Percentiles rank a stretch among this genome's conserved stretches.
Conservation (phyloP, 768 basidiomycete species). For the Jaapia argillacea region DNA sequence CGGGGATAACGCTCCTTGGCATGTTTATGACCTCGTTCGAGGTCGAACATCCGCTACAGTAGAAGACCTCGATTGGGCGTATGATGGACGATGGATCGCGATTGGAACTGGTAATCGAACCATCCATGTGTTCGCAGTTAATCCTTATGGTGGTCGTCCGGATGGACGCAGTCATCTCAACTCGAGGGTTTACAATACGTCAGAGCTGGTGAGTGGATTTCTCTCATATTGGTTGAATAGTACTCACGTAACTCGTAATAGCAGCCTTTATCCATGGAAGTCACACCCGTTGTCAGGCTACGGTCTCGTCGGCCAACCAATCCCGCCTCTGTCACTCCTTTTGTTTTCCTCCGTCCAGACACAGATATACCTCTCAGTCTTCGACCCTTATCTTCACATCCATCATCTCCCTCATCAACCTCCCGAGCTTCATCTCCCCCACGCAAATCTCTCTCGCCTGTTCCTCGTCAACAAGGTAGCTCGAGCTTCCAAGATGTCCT, state of each 20-base stretch:
- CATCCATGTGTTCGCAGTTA: conserved; percentile 64
- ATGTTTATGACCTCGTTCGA: conserved; percentile 60
- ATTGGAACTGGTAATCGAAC: conserved; percentile 56
- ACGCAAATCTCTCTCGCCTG: conserved; percentile 18
- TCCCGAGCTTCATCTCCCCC: conserved; percentile 18
- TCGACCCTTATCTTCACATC: conserved; percentile 17
- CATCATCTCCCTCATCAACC: conserved; percentile 19
- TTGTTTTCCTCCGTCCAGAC: conserved; percentile 44
- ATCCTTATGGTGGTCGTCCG: conserved; percentile 65
- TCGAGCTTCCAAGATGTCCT: conserved; percentile 56
- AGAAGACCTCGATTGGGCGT: conserved; percentile 40
- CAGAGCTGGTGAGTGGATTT: conserved; percentile 31
- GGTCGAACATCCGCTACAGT: conserved; percentile 63
- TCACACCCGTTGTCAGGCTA: conserved; percentile 49
- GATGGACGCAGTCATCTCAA: conserved; percentile 54
- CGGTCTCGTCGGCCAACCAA: conserved; percentile 15
- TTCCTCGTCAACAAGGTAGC: conserved; percentile 18
- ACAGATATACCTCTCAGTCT: conserved; percentile 33
- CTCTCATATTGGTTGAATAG: not conserved
- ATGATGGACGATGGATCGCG: conserved; percentile 60
- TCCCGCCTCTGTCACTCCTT: conserved; percentile 28
- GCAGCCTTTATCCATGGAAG: conserved; percentile 42
- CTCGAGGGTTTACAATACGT: conserved; percentile 44
- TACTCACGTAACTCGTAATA: conserved; percentile 14
- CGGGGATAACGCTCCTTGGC: conserved; percentile 28